Percentiles rank a stretch among this genome's conserved stretches.
phyloP scores from a whole-genome alignment of 1,284 basidiomycete genomes.

The Microbotryomycetes sp. region DNA sequence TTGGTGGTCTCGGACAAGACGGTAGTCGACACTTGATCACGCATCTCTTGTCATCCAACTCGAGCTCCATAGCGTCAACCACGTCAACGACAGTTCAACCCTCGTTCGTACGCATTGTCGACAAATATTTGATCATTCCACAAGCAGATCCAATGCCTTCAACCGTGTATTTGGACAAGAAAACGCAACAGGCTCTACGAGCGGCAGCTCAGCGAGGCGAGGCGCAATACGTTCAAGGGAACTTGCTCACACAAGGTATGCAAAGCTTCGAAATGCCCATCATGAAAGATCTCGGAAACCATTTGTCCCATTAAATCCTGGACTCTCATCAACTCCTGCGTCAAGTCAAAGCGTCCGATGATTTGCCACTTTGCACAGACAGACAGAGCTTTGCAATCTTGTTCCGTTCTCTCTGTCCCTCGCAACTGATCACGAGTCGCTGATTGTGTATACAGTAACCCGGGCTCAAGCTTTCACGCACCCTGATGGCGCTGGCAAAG shows the following conservation, averaged over 20 bases:
- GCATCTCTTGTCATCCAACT: slow-evolving; percentile 6
- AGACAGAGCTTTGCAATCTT: not conserved
- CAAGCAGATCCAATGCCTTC: slow-evolving; percentile 7
- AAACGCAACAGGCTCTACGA: slow-evolving; percentile 1
- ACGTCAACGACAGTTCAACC: not conserved
- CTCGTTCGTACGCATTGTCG: slow-evolving; percentile 22
- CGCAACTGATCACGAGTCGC: not conserved
- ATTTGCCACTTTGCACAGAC: not conserved
- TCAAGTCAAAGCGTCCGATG: not conserved
- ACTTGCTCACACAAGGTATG: slow-evolving; percentile 16
- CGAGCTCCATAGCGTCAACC: not conserved
- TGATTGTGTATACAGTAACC: not conserved
- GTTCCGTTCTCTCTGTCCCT: too few relatives aligned
- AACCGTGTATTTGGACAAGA: slow-evolving; percentile 18
- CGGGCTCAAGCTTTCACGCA: slow-evolving; percentile 17
- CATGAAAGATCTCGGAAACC: not conserved
- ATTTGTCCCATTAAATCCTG: not conserved
- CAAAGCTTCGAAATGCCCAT: too few relatives aligned
- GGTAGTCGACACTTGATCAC: slow-evolving; percentile 22
- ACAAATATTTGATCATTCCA: slow-evolving; percentile 20
- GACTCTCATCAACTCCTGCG: not conserved
- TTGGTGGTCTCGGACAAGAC: slow-evolving; percentile 23
- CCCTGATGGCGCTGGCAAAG: slow-evolving; percentile 11
- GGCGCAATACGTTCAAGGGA: slow-evolving; percentile 24
- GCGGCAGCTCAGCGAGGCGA: not conserved